phyloP scores from a whole-genome alignment of 1,139 yeast species.

The Ogataea hybrid region DNA sequence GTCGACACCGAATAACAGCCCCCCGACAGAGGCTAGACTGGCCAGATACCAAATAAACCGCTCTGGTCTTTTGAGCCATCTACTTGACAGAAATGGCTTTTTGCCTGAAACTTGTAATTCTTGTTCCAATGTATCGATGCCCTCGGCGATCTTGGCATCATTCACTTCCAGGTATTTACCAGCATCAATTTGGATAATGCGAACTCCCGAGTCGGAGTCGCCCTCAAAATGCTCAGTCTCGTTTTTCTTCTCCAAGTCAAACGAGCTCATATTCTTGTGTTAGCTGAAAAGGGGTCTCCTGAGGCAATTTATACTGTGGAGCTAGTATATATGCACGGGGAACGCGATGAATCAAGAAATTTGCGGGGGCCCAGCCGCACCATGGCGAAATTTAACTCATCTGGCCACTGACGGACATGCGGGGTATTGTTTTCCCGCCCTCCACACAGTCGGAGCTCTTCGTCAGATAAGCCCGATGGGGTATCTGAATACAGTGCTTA shows the following conservation, averaged over 20 bases:
- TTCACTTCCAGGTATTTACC: constrained; percentile 11
- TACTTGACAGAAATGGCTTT: constrained; percentile 9
- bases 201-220: not conserved
- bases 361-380: not conserved
- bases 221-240: constrained; percentile 9
- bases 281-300: not conserved
- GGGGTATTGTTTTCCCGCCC: too few species aligned
- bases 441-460: not conserved
- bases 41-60: constrained; percentile 14
- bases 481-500: not conserved
- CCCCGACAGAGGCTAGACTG: constrained; percentile 14
- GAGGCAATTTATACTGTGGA: not conserved
- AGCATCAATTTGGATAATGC: constrained; percentile 12
- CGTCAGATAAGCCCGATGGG: not conserved
- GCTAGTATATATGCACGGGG: not conserved
- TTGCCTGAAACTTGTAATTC: constrained; percentile 7
- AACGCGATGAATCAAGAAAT: not conserved
- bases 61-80: constrained; percentile 12
- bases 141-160: constrained; percentile 5
- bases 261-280: not conserved
- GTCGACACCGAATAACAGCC: constrained; percentile 14
- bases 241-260: not conserved
- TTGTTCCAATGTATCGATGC: constrained; percentile 7
- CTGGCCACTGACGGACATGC: not conserved
- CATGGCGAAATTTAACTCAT: not conserved